Percentiles rank a stretch among this genome's conserved stretches.
Evolutionary conservation across 140 eudicot species (phyloP).

Genomic region (Bidens hawaiensis): DNA sequence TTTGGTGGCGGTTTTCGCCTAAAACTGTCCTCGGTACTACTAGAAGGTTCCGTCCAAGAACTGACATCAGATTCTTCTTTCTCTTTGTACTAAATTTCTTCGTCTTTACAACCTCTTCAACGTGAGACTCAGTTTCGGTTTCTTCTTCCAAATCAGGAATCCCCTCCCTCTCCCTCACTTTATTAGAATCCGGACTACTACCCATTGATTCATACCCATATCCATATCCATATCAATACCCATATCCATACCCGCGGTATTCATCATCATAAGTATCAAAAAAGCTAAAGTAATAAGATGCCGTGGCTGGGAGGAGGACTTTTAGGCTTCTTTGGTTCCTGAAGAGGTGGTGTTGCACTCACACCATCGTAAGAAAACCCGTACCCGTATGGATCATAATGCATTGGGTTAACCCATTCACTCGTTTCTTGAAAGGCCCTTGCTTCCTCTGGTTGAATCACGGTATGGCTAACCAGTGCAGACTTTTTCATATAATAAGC

Average conservation of each 20-base stretch:
- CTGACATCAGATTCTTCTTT: conserved; percentile 17
- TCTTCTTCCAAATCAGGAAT: conserved; percentile 98
- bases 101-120: conserved; percentile 38
- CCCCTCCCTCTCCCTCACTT: conserved; percentile 92
- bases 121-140: conserved; percentile 63
- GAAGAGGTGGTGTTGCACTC: conserved; percentile 15
- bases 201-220: conserved; percentile 58
- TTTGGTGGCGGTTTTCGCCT: conserved; percentile 30
- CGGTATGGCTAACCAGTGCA: conserved; percentile 56
- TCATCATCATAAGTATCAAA: conserved; percentile 53
- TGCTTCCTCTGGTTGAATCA: conserved; percentile 48
- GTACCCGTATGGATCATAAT: conserved; percentile 44
- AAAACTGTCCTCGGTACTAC: conserved; percentile 28
- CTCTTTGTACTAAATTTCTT: conserved; percentile 27
- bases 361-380: conserved; percentile 45
- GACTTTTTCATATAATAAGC: conserved; percentile 70
- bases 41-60: conserved; percentile 35
- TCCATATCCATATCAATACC: conserved; percentile 38
- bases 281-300: conserved; percentile 57
- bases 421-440: conserved; percentile 38
- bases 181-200: conserved; percentile 90
- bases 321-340: conserved; percentile 32
- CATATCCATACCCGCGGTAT: conserved; percentile 15
- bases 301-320: conserved; percentile 63
- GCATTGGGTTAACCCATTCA: conserved; percentile 28